Conservation (phyloP, 805 yeast species). For the Yarrowia osloensis region DNA sequence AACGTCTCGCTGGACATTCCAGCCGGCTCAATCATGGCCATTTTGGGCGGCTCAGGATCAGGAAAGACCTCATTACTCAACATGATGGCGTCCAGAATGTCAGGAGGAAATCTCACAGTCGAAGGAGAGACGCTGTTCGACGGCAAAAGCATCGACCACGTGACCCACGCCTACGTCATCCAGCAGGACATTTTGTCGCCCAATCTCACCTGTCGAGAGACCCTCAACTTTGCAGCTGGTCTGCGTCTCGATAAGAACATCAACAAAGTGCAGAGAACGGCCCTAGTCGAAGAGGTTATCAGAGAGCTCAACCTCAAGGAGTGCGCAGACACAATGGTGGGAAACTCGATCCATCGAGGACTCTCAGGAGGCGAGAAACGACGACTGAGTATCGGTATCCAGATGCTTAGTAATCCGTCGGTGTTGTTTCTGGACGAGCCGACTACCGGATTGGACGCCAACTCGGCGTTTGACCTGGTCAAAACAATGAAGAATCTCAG, state of each 20-base stretch:
- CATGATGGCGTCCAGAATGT: conserved; percentile 44
- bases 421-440: conserved; percentile 82
- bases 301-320: conserved; percentile 66
- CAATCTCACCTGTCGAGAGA: conserved; percentile 70
- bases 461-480: conserved; percentile 67
- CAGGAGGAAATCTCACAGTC: conserved; percentile 35
- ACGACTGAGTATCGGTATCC: conserved; percentile 75
- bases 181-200: conserved; percentile 77
- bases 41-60: conserved; percentile 85
- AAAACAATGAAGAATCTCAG: conserved; percentile 62
- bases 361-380: conserved; percentile 86
- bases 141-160: conserved; percentile 29
- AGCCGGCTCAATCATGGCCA: conserved; percentile 68
- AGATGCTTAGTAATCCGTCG: conserved; percentile 73
- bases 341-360: conserved; percentile 55
- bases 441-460: conserved; percentile 83
- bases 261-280: conserved; percentile 47
- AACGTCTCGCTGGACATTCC: conserved; percentile 61
- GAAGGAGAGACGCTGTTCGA: conserved; percentile 40
- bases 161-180: conserved; percentile 58
- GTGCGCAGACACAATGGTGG: conserved; percentile 61
- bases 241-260: conserved; percentile 58
- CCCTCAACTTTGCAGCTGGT: conserved; percentile 69
- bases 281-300: conserved; percentile 61
- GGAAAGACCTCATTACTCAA: conserved; percentile 83